These are phyloP conservation scores for Croton setiger DNA, from an alignment of 441 rosid genomes.

Conservation along the genomic window DNA sequence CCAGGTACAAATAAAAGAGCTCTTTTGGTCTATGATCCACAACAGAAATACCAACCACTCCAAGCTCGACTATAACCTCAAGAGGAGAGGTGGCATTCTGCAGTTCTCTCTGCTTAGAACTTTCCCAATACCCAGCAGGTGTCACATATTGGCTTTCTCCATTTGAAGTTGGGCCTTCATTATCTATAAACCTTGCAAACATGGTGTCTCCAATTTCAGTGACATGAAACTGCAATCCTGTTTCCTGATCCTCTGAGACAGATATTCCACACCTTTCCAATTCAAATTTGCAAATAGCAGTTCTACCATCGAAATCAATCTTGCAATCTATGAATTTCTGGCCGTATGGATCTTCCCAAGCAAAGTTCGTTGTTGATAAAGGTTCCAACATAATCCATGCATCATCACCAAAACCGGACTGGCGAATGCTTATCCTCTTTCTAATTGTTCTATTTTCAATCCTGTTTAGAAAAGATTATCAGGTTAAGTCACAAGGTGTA, in stretches of 20 bases:
- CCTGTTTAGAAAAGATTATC: conserved; percentile 44
- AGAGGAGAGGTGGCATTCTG: conserved; percentile 47
- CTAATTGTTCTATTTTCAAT: conserved; percentile 77
- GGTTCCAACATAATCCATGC: conserved; percentile 75
- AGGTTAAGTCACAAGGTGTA: conserved; percentile 17
- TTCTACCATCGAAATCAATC: conserved; percentile 42
- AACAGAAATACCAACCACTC: conserved; percentile 83
- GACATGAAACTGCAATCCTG: conserved; percentile 62
- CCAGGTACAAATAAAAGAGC: conserved; percentile 71
- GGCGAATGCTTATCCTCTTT: conserved; percentile 72
- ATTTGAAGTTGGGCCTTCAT: conserved; percentile 32
- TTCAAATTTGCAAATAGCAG: conserved; percentile 54
- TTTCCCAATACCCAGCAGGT: conserved; percentile 44
- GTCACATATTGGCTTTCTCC: conserved; percentile 41
- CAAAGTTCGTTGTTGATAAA: conserved; percentile 67
- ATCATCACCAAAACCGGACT: conserved; percentile 86
- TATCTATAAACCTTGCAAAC: conserved; percentile 68
- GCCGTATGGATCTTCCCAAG: conserved; percentile 99
- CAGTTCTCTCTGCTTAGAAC: conserved; percentile 39
- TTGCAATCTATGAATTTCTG: conserved; percentile 72
- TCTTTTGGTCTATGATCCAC: conserved; percentile 93
- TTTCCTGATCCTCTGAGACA: conserved; percentile 43
- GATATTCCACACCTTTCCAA: conserved; percentile 54
- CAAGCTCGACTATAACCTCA: conserved; percentile 88
- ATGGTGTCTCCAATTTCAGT: conserved; percentile 67